A percentile compares a stretch with the other conserved stretches of the same genome.
Evolutionary conservation across 371 early-diverging fungal species (phyloP).

Genomic region (Mucor plumbeus): DNA sequence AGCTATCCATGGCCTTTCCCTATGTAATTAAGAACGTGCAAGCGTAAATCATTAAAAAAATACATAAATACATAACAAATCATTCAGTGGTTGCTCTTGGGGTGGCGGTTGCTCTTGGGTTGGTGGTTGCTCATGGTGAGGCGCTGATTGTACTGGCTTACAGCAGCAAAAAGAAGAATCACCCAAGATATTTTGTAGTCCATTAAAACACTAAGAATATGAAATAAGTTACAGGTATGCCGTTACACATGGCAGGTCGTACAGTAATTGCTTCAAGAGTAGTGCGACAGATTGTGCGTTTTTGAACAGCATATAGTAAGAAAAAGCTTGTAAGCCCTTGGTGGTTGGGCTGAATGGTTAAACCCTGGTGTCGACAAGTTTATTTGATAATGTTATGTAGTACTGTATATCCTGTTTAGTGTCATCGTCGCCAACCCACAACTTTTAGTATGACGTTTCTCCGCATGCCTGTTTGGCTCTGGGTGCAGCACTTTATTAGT

Average conservation of each 20-base stretch:
- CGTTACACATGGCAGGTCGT: neutral
- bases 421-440: no score
- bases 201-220: conserved; percentile 4
- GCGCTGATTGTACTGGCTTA: conserved; percentile 8
- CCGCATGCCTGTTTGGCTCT: no score
- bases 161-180: conserved; percentile 8
- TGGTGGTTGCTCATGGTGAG: no score
- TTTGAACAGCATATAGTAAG: conserved; percentile 5
- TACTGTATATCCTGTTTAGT: no score
- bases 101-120: conserved; percentile 6
- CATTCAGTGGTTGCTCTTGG: conserved; percentile 13
- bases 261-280: conserved; percentile 2
- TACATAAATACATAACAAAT: conserved; percentile 1
- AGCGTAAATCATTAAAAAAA: conserved; percentile 9
- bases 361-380: no score
- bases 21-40: conserved; percentile 11
- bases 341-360: no score
- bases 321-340: conserved; percentile 7
- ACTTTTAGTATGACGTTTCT: no score
- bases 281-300: conserved; percentile 9
- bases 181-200: conserved; percentile 12
- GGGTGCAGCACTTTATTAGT: no score
- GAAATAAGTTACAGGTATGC: neutral
- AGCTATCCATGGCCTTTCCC: conserved; percentile 13
- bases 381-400: no score